Evolutionary conservation across 148 eudicot species (phyloP).

Genomic region (Spergularia bocconei): DNA sequence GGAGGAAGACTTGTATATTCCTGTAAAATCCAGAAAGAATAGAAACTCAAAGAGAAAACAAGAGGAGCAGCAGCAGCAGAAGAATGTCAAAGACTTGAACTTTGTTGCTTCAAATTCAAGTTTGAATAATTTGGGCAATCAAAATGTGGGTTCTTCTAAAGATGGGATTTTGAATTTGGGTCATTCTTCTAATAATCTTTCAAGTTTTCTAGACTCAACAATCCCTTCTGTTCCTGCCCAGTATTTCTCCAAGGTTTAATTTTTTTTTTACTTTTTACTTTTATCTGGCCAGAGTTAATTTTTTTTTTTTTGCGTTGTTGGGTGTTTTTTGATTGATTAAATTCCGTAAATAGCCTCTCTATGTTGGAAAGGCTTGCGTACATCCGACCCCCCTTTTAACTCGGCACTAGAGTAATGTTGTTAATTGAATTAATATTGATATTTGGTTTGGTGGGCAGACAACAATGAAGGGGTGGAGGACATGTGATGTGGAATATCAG

Average conservation of each 20-base stretch:
- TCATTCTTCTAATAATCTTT: constrained; percentile 14
- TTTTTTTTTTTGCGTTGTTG: neutral
- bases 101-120: constrained; percentile 12
- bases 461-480: constrained; percentile 34
- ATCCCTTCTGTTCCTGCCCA: constrained; percentile 31
- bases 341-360: neutral
- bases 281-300: neutral
- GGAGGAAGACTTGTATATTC: constrained; percentile 29
- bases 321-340: neutral
- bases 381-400: too few relatives aligned
- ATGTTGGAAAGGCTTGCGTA: neutral
- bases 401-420: neutral
- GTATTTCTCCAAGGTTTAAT: constrained; percentile 29
- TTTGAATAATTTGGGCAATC: constrained; percentile 10
- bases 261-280: neutral
- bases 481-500: constrained; percentile 31
- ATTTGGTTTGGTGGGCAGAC: constrained; percentile 26
- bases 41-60: constrained; percentile 15
- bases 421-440: constrained; percentile 2
- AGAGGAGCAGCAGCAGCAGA: neutral
- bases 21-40: constrained; percentile 25
- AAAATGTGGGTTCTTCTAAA: constrained; percentile 12
- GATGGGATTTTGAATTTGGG: constrained; percentile 5
- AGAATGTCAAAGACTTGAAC: constrained; percentile 18
- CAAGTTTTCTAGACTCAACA: constrained; percentile 14